A percentile compares a stretch with the other conserved stretches of the same genome.
These are phyloP conservation scores for Neocatenulostroma microsporum DNA, from an alignment of 2,329 filamentous ascomycete genomes.

Conservation along the genomic window DNA sequence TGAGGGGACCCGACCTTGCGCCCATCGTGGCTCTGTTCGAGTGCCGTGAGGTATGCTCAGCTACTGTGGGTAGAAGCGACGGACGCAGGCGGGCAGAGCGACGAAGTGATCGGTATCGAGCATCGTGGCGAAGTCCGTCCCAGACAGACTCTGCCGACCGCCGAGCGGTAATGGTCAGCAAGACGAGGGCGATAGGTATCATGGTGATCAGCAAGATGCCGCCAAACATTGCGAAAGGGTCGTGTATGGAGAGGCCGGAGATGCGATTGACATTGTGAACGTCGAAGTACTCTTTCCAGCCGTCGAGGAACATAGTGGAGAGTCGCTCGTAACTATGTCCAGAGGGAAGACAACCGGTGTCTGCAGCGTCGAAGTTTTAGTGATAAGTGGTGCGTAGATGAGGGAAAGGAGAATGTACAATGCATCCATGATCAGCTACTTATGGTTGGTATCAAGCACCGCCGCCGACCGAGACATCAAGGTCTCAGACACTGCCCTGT, in stretches of 20 bases:
- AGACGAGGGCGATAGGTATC: conserved; percentile 2
- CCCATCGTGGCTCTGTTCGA: neutral
- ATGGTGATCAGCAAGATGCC: conserved; percentile 5
- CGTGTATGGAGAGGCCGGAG: conserved; percentile 3
- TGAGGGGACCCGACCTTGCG: neutral
- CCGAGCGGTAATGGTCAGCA: conserved; percentile 4
- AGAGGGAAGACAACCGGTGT: no score
- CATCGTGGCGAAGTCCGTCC: conserved; percentile 4
- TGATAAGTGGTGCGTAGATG: no score
- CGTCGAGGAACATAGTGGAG: conserved; percentile 4
- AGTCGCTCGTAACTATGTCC: no score
- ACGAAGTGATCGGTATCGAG: conserved; percentile 1
- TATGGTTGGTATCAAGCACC: no score
- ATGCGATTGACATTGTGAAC: neutral
- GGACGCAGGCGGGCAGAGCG: neutral
- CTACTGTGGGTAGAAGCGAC: no score
- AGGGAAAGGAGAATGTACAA: no score
- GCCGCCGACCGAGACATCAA: no score
- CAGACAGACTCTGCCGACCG: conserved; percentile 6
- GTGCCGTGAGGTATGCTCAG: neutral
- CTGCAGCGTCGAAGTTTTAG: no score
- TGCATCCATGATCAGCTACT: no score
- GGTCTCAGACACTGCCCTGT: no score
- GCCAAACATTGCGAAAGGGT: conserved; percentile 7
- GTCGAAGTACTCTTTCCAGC: conserved; percentile 2